Evolutionary conservation across 768 basidiomycete species (phyloP).

Genomic region (Hygrocybe coccinea): DNA sequence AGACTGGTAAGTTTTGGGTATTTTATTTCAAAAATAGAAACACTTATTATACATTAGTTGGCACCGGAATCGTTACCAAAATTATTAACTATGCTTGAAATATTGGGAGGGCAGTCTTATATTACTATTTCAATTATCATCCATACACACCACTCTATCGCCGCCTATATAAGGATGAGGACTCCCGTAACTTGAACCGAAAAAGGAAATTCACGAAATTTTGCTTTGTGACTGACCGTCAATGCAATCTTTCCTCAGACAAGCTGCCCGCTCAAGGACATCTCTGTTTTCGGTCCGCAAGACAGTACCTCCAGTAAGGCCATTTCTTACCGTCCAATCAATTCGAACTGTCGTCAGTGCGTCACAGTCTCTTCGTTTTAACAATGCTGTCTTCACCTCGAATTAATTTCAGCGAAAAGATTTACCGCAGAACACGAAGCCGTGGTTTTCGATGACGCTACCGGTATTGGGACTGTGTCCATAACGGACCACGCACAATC

Average conservation of each 20-base stretch:
- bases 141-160: slow-evolving; percentile 14
- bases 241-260: slow-evolving; percentile 41
- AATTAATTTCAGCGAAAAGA: slow-evolving; percentile 57
- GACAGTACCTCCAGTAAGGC: neutral
- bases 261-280: slow-evolving; percentile 22
- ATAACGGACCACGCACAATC: slow-evolving; percentile 93
- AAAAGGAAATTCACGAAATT: no score
- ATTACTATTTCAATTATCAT: neutral
- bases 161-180: no score
- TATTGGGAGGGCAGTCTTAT: neutral
- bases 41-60: slow-evolving; percentile 47
- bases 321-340: neutral
- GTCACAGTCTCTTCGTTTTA: slow-evolving; percentile 24
- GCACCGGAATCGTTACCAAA: slow-evolving; percentile 92
- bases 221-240: no score
- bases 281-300: slow-evolving; percentile 6
- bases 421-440: slow-evolving; percentile 90
- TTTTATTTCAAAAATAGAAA: neutral
- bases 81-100: slow-evolving; percentile 45
- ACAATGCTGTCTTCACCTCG: neutral
- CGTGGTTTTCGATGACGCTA: slow-evolving; percentile 69
- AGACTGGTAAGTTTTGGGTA: slow-evolving; percentile 59
- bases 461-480: slow-evolving; percentile 71
- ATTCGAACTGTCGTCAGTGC: slow-evolving; percentile 54
- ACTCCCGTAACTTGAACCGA: no score